phyloP scores from a whole-genome alignment of 805 yeast species.

The Cyberlindnera euphorbiiphila region DNA sequence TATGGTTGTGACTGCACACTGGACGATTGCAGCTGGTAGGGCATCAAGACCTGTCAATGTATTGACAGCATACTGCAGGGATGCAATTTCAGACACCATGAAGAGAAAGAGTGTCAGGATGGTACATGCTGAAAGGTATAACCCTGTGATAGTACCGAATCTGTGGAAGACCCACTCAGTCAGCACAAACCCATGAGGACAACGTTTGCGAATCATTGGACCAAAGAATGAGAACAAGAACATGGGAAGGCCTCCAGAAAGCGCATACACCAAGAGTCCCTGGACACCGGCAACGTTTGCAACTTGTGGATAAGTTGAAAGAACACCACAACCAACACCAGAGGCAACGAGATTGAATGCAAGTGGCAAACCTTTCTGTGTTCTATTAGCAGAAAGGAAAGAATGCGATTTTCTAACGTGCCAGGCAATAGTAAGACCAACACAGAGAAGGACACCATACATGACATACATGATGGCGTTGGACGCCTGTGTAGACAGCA shows the following conservation, averaged over 20 bases:
- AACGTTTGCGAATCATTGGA: conserved; percentile 68
- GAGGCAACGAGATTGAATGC: conserved; percentile 89
- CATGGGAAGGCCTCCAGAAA: conserved; percentile 81
- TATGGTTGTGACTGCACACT: conserved; percentile 81
- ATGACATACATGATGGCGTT: conserved; percentile 63
- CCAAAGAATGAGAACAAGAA: conserved; percentile 79
- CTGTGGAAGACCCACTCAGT: conserved; percentile 93
- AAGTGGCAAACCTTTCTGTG: conserved; percentile 75
- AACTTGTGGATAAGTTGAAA: conserved; percentile 82
- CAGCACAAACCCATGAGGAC: conserved; percentile 87
- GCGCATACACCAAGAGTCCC: conserved; percentile 76
- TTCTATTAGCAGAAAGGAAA: conserved; percentile 74
- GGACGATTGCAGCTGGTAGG: conserved; percentile 75
- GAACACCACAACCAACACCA: conserved; percentile 87
- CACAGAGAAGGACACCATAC: conserved; percentile 48
- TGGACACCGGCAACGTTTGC: conserved; percentile 85
- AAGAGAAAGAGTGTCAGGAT: conserved; percentile 79
- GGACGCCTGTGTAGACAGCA: conserved; percentile 49
- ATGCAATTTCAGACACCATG: conserved; percentile 84
- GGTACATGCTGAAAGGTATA: conserved; percentile 77
- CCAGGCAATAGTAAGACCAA: conserved; percentile 61
- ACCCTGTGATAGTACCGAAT: conserved; percentile 67
- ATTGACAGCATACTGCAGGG: conserved; percentile 71
- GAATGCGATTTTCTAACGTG: conserved; percentile 41
- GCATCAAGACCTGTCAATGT: conserved; percentile 77